Evolutionary conservation across 805 yeast species (phyloP).

Genomic region (Hanseniaspora occidentalis): DNA sequence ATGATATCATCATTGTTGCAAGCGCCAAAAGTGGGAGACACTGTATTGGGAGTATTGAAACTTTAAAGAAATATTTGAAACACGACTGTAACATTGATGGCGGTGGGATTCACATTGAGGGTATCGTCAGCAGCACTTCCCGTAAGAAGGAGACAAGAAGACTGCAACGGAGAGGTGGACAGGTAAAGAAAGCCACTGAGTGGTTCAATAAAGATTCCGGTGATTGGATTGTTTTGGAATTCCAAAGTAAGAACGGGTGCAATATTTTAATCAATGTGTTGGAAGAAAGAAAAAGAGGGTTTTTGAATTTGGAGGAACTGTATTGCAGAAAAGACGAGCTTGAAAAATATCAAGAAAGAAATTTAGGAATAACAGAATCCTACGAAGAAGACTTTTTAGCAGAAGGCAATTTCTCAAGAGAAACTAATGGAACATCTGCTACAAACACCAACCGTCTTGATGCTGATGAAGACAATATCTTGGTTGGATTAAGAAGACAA

Average conservation of each 20-base stretch:
- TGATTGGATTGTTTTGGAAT: slow-evolving; percentile 76
- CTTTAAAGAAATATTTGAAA: slow-evolving; percentile 47
- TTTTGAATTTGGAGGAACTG: slow-evolving; percentile 57
- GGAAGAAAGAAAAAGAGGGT: slow-evolving; percentile 54
- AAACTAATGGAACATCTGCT: no score
- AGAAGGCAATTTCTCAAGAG: no score
- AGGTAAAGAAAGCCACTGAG: slow-evolving; percentile 41
- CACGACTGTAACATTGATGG: slow-evolving; percentile 27
- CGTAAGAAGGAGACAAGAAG: slow-evolving; percentile 40
- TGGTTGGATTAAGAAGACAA: slow-evolving; percentile 17
- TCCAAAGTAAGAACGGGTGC: slow-evolving; percentile 37
- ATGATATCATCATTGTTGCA: slow-evolving; percentile 46
- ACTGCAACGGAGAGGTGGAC: slow-evolving; percentile 34
- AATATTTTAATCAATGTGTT: slow-evolving; percentile 54
- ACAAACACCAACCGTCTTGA: no score
- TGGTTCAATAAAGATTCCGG: slow-evolving; percentile 37
- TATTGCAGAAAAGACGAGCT: slow-evolving; percentile 40
- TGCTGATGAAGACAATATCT: slow-evolving; percentile 15
- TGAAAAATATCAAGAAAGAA: slow-evolving; percentile 9
- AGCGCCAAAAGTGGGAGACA: slow-evolving; percentile 74
- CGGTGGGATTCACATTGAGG: slow-evolving; percentile 46
- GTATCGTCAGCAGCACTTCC: slow-evolving; percentile 48
- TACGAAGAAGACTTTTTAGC: no score
- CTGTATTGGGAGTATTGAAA: slow-evolving; percentile 54
- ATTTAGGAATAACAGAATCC: no score